These are phyloP conservation scores for Starmera quercuum DNA, from an alignment of 805 yeast species.

Conservation along the genomic window DNA sequence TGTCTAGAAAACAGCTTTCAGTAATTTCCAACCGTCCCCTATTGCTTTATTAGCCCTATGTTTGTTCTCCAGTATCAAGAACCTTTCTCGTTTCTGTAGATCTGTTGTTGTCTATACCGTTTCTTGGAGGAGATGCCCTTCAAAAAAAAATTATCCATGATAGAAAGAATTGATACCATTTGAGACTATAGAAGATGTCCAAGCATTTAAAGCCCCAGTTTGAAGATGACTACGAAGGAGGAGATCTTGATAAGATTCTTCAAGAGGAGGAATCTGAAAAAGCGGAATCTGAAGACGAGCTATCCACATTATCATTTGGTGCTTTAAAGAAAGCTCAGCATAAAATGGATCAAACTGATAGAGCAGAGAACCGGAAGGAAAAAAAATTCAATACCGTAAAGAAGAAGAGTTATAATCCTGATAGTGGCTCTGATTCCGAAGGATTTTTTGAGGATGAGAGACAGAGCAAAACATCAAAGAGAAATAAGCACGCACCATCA, in stretches of 20 bases:
- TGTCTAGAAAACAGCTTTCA: too few relatives aligned
- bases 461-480: constrained; percentile 22
- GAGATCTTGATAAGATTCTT: constrained; percentile 11
- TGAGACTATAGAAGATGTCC: constrained; percentile 4
- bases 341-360: constrained; percentile 21
- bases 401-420: constrained; percentile 6
- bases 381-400: constrained; percentile 1
- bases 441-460: constrained; percentile 14
- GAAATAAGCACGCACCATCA: constrained; percentile 79
- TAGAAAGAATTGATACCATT: not conserved
- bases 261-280: constrained; percentile 4
- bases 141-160: not conserved
- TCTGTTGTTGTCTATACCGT: too few relatives aligned
- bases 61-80: too few relatives aligned
- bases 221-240: constrained; percentile 12
- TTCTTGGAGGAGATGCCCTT: not conserved
- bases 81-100: too few relatives aligned
- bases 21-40: too few relatives aligned
- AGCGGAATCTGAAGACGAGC: constrained; percentile 29
- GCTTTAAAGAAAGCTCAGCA: constrained; percentile 54
- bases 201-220: constrained; percentile 10
- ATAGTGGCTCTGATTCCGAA: constrained; percentile 7
- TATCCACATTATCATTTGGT: constrained; percentile 54
- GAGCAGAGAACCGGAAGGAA: constrained; percentile 2
- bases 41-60: too few relatives aligned